Base-by-base conservation (phyloP, 192 early-diverging fungal genomes). In the Chytriomyces confervae region DNA sequence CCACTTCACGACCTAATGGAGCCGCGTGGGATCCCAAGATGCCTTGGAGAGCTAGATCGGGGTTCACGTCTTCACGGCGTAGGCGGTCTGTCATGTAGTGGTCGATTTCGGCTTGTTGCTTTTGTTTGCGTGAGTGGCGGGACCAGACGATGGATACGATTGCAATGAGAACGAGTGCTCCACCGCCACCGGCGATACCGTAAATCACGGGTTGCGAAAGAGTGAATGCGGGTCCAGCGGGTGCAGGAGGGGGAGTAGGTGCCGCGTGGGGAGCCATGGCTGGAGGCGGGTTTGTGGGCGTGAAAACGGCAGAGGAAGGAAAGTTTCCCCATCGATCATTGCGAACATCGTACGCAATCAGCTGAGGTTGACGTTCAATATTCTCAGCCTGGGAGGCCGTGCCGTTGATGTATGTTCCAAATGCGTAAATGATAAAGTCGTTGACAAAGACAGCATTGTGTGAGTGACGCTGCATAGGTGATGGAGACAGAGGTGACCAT, bases 111-210 rank as follows among this genome's bases (percentile, higher is more conserved):
- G 66, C 66, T 68, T 68, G 23, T 46, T 68, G 11, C 9, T 11
- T 43, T 13, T 27, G 8, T 16, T 29, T 44, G 44, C 27, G 36
- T 8, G 8, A n/a, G 8, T 45, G 53, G 49, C 72, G 57, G 16
- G 46, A 43, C 23, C 23, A 29, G 6, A 74, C 8, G 13, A 62
- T 18, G 10, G 61, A 24, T 13, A 24, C 62, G 24, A 74, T 18
- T 20, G 43, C 46, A 60, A 74, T 61, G 16, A 74, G 18, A 7
- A 74, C 16, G 9, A 74, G 10, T 2, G 53, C 72, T 47, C 36
- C 72, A 9, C 7, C 45, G 27, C 72, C 72, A 43, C 60, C 72
- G 27, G 72, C 72, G 43, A 74, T 63, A n/a, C 72, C 72, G 27
- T 47, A 50, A 16, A 74, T 45, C 9, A 48, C 72, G n/a, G 72